Conservation (phyloP, 2,329 filamentous ascomycete genomes). For the Penicillium sp. region DNA sequence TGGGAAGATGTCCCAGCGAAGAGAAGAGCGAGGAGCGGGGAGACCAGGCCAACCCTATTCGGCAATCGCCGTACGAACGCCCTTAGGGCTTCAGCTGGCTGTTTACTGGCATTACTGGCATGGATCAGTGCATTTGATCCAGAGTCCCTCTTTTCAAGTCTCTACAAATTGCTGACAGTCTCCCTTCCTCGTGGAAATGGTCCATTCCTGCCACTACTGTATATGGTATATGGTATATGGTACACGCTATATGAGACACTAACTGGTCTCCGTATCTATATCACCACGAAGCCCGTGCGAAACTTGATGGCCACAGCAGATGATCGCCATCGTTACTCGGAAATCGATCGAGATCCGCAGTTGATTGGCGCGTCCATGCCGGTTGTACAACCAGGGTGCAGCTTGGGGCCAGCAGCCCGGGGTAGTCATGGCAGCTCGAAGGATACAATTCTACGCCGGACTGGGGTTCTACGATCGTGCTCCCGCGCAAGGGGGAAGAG, state of each 20-base stretch:
- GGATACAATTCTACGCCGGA: slow-evolving; percentile 16
- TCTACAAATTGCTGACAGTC: no score
- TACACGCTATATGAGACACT: no score
- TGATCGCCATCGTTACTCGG: slow-evolving; percentile 22
- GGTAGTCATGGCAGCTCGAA: slow-evolving; percentile 18
- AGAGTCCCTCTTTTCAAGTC: no score
- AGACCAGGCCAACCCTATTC: slow-evolving; percentile 24
- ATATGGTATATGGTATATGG: no score
- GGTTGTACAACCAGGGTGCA: slow-evolving; percentile 23
- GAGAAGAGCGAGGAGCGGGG: slow-evolving; percentile 27
- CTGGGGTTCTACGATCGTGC: slow-evolving; percentile 10
- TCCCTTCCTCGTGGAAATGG: no score
- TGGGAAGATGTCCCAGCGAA: slow-evolving; percentile 25
- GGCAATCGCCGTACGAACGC: slow-evolving; percentile 23
- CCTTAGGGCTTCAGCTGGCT: slow-evolving; percentile 6
- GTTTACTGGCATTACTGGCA: no score
- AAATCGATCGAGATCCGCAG: slow-evolving; percentile 17
- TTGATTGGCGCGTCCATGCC: slow-evolving; percentile 24
- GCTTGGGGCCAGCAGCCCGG: slow-evolving; percentile 14
- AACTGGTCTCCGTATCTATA: not conserved
- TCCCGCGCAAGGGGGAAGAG: slow-evolving; percentile 23
- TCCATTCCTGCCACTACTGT: no score
- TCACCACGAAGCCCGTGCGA: not conserved
- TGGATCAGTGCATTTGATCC: no score
- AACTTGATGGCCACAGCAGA: slow-evolving; percentile 19